These are phyloP conservation scores for Candida sanyaensis DNA, from an alignment of 1,139 yeast genomes.

Conservation along the genomic window DNA sequence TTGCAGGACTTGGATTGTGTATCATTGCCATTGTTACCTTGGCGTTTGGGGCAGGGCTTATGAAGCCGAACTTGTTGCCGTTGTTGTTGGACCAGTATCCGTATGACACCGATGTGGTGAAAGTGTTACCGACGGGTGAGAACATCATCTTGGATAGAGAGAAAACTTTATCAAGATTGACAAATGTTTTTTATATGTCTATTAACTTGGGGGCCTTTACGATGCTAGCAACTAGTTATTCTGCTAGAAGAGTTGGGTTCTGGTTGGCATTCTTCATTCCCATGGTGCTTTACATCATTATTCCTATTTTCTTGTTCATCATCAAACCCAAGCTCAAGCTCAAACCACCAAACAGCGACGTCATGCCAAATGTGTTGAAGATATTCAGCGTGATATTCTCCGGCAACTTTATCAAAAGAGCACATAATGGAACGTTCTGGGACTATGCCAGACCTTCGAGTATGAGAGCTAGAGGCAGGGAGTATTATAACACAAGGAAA, in stretches of 20 bases:
- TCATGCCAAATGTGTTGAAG: slow-evolving; percentile 34
- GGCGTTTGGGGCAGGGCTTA: slow-evolving; percentile 50
- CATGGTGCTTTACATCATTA: slow-evolving; percentile 47
- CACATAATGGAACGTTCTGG: slow-evolving; percentile 45
- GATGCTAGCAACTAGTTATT: slow-evolving; percentile 62
- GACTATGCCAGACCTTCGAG: slow-evolving; percentile 55
- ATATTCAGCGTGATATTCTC: slow-evolving; percentile 34
- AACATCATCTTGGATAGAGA: slow-evolving; percentile 71
- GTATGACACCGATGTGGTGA: slow-evolving; percentile 60
- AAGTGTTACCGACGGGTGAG: slow-evolving; percentile 60
- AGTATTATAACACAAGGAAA: slow-evolving; percentile 26
- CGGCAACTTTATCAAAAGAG: slow-evolving; percentile 23
- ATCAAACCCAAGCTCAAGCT: slow-evolving; percentile 40
- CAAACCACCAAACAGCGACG: slow-evolving; percentile 49
- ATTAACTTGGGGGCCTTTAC: slow-evolving; percentile 54
- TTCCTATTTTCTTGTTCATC: slow-evolving; percentile 47
- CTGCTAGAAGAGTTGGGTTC: slow-evolving; percentile 69
- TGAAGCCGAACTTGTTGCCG: slow-evolving; percentile 55
- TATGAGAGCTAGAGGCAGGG: slow-evolving; percentile 46
- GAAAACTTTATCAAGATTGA: slow-evolving; percentile 71
- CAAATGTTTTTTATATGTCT: slow-evolving; percentile 76
- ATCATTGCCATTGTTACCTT: slow-evolving; percentile 36
- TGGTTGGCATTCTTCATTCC: slow-evolving; percentile 76
- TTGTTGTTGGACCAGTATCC: slow-evolving; percentile 52
- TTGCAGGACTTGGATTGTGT: slow-evolving; percentile 36